phyloP scores from a whole-genome alignment of 345 rosid genomes.

The Trapa bicornis region DNA sequence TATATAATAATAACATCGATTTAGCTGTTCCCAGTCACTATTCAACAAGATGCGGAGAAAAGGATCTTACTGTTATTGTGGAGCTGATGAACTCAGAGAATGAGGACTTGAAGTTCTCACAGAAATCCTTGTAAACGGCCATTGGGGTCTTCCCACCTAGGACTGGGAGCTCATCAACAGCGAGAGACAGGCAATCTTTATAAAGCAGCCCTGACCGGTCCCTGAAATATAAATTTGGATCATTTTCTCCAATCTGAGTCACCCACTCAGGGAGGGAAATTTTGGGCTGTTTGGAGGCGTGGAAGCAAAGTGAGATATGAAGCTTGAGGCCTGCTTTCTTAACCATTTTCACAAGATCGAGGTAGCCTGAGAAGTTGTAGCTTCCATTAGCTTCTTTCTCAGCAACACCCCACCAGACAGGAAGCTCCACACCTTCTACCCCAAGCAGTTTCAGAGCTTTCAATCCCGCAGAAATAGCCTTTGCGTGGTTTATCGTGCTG shows the following conservation, averaged over 20 bases:
- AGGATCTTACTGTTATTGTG: slow-evolving; percentile 50
- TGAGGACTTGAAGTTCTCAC: slow-evolving; percentile 65
- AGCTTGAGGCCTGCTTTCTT: slow-evolving; percentile 62
- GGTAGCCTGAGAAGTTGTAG: slow-evolving; percentile 82
- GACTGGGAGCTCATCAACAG: slow-evolving; percentile 64
- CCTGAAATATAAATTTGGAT: slow-evolving; percentile 38
- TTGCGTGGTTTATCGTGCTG: slow-evolving; percentile 47
- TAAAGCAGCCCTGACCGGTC: slow-evolving; percentile 45
- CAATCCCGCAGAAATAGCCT: slow-evolving; percentile 69
- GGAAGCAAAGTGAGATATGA: slow-evolving; percentile 67
- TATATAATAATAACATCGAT: background rate
- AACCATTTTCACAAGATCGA: slow-evolving; percentile 70
- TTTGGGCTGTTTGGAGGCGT: slow-evolving; percentile 29
- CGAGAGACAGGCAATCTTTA: slow-evolving; percentile 59
- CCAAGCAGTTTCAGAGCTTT: slow-evolving; percentile 81
- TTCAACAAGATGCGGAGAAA: background rate
- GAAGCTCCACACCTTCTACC: slow-evolving; percentile 83
- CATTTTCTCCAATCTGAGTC: slow-evolving; percentile 35
- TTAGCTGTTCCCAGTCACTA: background rate
- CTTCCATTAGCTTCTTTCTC: slow-evolving; percentile 72
- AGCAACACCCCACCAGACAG: slow-evolving; percentile 87
- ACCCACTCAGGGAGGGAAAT: slow-evolving; percentile 78
- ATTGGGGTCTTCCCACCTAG: slow-evolving; percentile 65
- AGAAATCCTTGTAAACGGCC: slow-evolving; percentile 56
- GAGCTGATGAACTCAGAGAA: slow-evolving; percentile 57